Conservation (phyloP, 495 filamentous ascomycete genomes). For the Podospora didyma region DNA sequence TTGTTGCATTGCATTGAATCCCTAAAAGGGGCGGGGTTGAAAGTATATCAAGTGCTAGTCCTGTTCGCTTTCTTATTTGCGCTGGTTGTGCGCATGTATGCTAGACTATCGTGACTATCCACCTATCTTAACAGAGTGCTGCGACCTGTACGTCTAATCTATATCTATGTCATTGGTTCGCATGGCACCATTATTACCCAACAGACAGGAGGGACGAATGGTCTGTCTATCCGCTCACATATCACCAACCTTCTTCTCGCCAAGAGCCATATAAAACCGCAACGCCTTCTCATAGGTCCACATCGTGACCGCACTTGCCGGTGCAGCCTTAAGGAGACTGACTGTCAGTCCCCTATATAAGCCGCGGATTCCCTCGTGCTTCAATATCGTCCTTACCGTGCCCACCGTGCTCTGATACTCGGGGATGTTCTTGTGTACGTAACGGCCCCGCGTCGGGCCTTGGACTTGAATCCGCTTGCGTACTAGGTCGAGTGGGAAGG, state of each 20-base stretch:
- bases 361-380: slow-evolving; percentile 70
- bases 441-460: slow-evolving; percentile 72
- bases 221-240: no score
- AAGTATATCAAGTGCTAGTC: no score
- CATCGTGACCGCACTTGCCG: slow-evolving; percentile 93
- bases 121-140: not conserved
- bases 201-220: no score
- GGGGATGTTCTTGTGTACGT: slow-evolving; percentile 85
- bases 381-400: slow-evolving; percentile 64
- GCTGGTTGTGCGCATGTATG: no score
- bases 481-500: slow-evolving; percentile 92
- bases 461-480: slow-evolving; percentile 93
- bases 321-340: slow-evolving; percentile 88
- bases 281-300: slow-evolving; percentile 91
- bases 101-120: no score
- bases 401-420: slow-evolving; percentile 59
- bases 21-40: no score
- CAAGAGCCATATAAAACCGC: slow-evolving; percentile 49
- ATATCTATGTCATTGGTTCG: no score
- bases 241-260: slow-evolving; percentile 9
- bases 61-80: no score
- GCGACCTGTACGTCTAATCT: no score
- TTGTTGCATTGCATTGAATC: no score
- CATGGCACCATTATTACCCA: no score
- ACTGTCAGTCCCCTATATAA: slow-evolving; percentile 87